phyloP scores from a whole-genome alignment of 768 basidiomycete genomes.

The Pulveroboletus frians region DNA sequence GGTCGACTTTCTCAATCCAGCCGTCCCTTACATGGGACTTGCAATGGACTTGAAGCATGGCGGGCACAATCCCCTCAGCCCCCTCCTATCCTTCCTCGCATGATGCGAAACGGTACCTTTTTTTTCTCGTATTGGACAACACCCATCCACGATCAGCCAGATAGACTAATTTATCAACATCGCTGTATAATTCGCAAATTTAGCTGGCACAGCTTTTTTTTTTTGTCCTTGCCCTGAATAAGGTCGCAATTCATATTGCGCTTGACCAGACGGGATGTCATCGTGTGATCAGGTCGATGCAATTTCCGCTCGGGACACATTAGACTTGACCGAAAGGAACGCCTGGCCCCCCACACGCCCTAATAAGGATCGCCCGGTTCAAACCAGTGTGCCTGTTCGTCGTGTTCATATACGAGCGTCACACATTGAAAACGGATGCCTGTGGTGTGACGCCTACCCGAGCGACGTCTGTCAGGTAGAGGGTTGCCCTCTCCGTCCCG shows the following conservation, averaged over 20 bases:
- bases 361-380: neutral
- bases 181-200: neutral
- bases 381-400: neutral
- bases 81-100: neutral
- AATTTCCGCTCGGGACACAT: neutral
- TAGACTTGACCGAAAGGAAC: neutral
- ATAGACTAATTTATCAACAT: slow-evolving; percentile 19
- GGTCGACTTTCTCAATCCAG: neutral
- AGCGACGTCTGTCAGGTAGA: too few relatives aligned
- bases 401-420: too few relatives aligned
- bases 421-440: too few relatives aligned
- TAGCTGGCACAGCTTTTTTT: neutral
- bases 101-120: neutral
- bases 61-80: neutral
- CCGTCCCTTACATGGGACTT: neutral
- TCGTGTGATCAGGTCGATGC: neutral
- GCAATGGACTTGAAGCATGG: slow-evolving; percentile 12
- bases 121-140: neutral
- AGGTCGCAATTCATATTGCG: neutral
- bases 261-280: neutral
- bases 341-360: neutral
- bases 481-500: too few relatives aligned
- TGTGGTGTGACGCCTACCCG: too few relatives aligned
- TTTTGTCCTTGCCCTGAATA: neutral
- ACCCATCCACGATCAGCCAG: slow-evolving; percentile 6